Conservation (phyloP, 2,329 filamentous ascomycete species). For the Ascosphaera aggregata region DNA sequence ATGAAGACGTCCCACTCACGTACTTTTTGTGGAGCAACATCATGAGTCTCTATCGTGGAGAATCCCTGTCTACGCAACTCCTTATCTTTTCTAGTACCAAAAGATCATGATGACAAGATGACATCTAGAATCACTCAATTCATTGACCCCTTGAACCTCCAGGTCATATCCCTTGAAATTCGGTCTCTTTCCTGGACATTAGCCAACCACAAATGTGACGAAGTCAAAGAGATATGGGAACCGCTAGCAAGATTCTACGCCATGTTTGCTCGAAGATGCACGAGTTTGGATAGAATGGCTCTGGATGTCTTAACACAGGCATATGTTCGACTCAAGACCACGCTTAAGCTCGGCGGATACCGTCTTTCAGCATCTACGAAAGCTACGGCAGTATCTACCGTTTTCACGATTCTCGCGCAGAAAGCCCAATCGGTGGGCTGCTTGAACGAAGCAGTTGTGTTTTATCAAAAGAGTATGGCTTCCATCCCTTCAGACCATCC, state of each 20-base stretch:
- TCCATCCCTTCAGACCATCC: conserved; percentile 12
- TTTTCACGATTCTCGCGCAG: conserved; percentile 15
- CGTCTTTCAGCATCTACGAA: conserved; percentile 5
- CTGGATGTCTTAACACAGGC: conserved; percentile 16
- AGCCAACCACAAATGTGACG: conserved; percentile 18
- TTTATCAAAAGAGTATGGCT: conserved; percentile 13
- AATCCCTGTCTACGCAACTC: too few species aligned
- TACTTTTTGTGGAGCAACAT: too few species aligned
- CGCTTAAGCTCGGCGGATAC: conserved; percentile 11
- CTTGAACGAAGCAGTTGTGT: conserved; percentile 15
- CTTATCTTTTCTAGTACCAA: conserved; percentile 9
- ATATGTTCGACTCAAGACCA: conserved; percentile 14
- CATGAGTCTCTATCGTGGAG: too few species aligned
- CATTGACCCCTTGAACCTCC: conserved; percentile 13
- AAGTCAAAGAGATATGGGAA: conserved; percentile 19
- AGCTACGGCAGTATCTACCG: conserved; percentile 11
- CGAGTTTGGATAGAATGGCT: conserved; percentile 13
- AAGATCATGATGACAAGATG: conserved; percentile 3
- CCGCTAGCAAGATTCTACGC: conserved; percentile 19
- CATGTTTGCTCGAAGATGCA: conserved; percentile 13
- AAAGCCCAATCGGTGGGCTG: conserved; percentile 19
- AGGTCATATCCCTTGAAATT: conserved; percentile 20
- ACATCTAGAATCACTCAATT: conserved; percentile 6
- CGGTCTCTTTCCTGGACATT: conserved; percentile 20
- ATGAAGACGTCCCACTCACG: too few species aligned